Conservation (phyloP, 208 protist genomes). For the Acanthamoeba healyi region DNA sequence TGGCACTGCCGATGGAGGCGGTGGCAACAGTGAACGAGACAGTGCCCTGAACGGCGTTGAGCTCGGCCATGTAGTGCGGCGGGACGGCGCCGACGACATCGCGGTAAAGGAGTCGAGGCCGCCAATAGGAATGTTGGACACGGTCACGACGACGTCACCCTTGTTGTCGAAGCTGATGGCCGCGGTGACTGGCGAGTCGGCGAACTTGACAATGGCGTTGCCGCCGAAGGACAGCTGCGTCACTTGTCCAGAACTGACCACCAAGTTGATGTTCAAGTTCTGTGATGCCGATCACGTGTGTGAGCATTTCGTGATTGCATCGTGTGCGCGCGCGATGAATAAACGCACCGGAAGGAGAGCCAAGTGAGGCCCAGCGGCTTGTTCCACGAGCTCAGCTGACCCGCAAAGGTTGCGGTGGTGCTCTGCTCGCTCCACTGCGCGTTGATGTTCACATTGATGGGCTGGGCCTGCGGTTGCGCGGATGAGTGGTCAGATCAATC, state of each 20-base stretch:
- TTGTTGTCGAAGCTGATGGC: slow-evolving; percentile 23
- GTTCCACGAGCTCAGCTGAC: neutral
- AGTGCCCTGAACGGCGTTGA: neutral
- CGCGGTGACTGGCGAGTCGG: neutral
- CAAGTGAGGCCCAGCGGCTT: slow-evolving; percentile 14
- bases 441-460: neutral
- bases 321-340: too few species aligned
- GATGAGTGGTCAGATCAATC: neutral
- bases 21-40: slow-evolving; percentile 33
- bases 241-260: neutral
- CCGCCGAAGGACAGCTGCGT: slow-evolving; percentile 20
- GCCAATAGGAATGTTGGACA: slow-evolving; percentile 45
- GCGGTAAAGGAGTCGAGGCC: slow-evolving; percentile 9
- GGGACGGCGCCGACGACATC: neutral
- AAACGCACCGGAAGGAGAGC: slow-evolving; percentile 34
- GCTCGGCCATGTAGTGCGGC: neutral
- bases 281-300: neutral
- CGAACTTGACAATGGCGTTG: neutral
- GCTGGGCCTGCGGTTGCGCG: slow-evolving; percentile 7
- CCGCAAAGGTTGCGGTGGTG: neutral
- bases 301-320: neutral
- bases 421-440: slow-evolving; percentile 44
- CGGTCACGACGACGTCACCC: neutral
- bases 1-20: neutral
- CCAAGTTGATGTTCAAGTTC: slow-evolving; percentile 14